Evolutionary conservation across 2,329 filamentous ascomycete species (phyloP).

Genomic region (Endoconidiophora laricicola): DNA sequence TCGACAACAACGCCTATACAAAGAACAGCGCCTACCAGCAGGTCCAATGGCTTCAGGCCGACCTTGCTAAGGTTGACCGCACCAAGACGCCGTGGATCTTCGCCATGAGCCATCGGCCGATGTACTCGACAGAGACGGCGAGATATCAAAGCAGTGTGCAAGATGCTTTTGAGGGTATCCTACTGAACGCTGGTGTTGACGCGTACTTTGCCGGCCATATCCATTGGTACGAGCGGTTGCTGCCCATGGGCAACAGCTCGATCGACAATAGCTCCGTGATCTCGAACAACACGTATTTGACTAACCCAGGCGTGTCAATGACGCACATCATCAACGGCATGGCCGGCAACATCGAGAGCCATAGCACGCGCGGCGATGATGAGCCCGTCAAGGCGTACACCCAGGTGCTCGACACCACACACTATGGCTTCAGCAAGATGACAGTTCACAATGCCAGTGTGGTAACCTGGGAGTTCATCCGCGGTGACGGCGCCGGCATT

Average conservation of each 20-base stretch:
- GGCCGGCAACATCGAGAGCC: slow-evolving; percentile 35
- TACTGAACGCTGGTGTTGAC: slow-evolving; percentile 30
- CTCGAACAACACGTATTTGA: slow-evolving; percentile 31
- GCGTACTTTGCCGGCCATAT: slow-evolving; percentile 24
- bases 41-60: slow-evolving; percentile 29
- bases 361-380: slow-evolving; percentile 23
- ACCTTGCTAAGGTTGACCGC: slow-evolving; percentile 28
- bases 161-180: slow-evolving; percentile 27
- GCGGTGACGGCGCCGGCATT: slow-evolving; percentile 23
- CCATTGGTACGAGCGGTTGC: slow-evolving; percentile 16
- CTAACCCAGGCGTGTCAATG: slow-evolving; percentile 30
- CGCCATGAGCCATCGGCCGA: slow-evolving; percentile 31
- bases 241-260: slow-evolving; percentile 17
- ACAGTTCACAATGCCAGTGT: slow-evolving; percentile 22
- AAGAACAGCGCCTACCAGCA: slow-evolving; percentile 27
- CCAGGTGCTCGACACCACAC: slow-evolving; percentile 25
- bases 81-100: slow-evolving; percentile 33
- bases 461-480: slow-evolving; percentile 29
- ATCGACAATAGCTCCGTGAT: slow-evolving; percentile 26
- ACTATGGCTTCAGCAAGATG: slow-evolving; percentile 31
- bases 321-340: slow-evolving; percentile 36
- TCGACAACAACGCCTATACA: slow-evolving; percentile 24
- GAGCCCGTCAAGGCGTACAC: slow-evolving; percentile 25
- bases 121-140: slow-evolving; percentile 29
- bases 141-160: slow-evolving; percentile 28